Evolutionary conservation across 1,139 yeast genomes (phyloP).

Genomic region (Geotrichum restrictum): DNA sequence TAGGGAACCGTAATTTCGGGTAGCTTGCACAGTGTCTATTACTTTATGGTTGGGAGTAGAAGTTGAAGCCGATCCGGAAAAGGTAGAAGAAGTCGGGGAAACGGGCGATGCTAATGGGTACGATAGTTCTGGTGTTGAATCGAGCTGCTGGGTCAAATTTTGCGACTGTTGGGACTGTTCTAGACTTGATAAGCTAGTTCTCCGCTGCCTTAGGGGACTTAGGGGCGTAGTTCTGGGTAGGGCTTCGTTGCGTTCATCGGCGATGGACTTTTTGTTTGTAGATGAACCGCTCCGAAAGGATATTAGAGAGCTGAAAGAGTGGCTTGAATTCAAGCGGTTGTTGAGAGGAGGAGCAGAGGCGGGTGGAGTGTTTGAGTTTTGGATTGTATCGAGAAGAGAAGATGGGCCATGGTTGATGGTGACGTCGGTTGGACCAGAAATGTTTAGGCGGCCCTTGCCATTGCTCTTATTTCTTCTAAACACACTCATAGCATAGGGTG

Average conservation of each 20-base stretch:
- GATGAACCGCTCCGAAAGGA: constrained; percentile 4
- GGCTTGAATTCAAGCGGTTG: constrained; percentile 1
- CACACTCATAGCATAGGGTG: constrained; percentile 1
- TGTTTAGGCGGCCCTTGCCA: constrained; percentile 6
- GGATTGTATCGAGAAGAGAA: constrained; percentile 5
- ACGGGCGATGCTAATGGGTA: too few relatives aligned
- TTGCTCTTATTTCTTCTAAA: constrained; percentile 5
- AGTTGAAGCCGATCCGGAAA: constrained; percentile 2
- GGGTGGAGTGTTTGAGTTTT: constrained; percentile 9
- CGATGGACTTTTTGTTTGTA: background rate
- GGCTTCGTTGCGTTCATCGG: background rate
- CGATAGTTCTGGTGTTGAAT: too few relatives aligned
- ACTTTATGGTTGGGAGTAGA: constrained; percentile 9
- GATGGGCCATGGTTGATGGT: constrained; percentile 12
- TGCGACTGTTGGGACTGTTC: background rate
- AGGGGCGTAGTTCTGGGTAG: background rate
- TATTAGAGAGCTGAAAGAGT: constrained; percentile 7
- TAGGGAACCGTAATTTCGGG: constrained; percentile 64
- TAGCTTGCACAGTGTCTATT: constrained; percentile 40
- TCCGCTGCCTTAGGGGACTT: background rate
- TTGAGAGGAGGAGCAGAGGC: background rate
- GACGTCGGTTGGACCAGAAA: constrained; percentile 8
- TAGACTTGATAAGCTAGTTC: background rate
- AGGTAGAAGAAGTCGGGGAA: background rate
- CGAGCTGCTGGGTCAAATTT: background rate